phyloP scores from a whole-genome alignment of 139 green algal species.

The Chlorella sorokiniana region DNA sequence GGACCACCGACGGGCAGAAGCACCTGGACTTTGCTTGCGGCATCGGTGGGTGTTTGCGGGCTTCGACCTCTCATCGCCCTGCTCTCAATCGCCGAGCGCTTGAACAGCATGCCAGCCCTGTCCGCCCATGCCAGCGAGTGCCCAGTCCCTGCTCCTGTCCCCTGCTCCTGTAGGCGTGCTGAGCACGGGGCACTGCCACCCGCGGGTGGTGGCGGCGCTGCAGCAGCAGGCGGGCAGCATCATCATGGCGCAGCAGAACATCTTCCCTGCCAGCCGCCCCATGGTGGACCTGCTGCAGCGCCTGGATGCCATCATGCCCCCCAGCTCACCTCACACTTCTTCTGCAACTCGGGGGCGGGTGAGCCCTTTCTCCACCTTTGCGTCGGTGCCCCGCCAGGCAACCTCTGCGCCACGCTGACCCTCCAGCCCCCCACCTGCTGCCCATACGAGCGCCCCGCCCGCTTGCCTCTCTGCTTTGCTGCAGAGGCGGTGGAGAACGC shows the following conservation, averaged over 20 bases:
- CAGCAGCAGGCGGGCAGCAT: constrained; percentile 68
- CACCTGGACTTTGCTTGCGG: constrained; percentile 79
- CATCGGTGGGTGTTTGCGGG: constrained; percentile 54
- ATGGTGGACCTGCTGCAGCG: constrained; percentile 58
- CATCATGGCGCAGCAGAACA: constrained; percentile 86
- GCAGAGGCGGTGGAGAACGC: constrained; percentile 86
- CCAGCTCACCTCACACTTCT: constrained; percentile 62
- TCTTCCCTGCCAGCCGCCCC: constrained; percentile 54
- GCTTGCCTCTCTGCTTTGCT: background rate
- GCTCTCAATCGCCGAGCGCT: too few relatives aligned
- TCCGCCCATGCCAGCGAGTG: too few relatives aligned
- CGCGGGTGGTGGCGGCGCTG: constrained; percentile 77
- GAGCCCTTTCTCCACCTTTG: background rate
- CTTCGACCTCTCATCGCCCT: background rate
- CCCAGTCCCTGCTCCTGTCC: too few relatives aligned
- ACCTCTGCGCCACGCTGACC: background rate
- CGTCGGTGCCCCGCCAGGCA: background rate
- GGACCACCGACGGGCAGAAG: constrained; percentile 61
- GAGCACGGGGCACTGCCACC: constrained; percentile 86
- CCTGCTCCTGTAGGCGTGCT: constrained; percentile 45
- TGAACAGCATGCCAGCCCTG: too few relatives aligned
- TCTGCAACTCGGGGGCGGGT: constrained; percentile 67
- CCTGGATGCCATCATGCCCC: constrained; percentile 61
- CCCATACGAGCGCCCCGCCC: too few relatives aligned
- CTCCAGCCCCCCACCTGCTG: background rate